Conservation (phyloP, 176 grass and related monocot species). For the Zea mays region Zm-B73-REFERENCE-NAM-5.0 NC_050098.1:196854501-196855000, state of each 20-base stretch:
- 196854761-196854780: not conserved
- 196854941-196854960: slow-evolving; percentile 8
- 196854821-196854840: too few relatives aligned
- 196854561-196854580: not conserved
- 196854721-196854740: not conserved
- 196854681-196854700: not conserved
- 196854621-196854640: not conserved
- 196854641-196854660: not conserved
- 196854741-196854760: not conserved
- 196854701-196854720: not conserved
- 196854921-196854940: not conserved
- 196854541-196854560: not conserved
- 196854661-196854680: not conserved
- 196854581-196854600: not conserved
- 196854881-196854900: not conserved
- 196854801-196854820: too few relatives aligned
- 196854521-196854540: not conserved
- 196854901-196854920: not conserved
- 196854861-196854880: not conserved
- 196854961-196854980: slow-evolving; percentile 9
- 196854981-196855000: slow-evolving; percentile 2
- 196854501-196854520: not conserved
- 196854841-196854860: too few relatives aligned
- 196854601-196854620: not conserved
- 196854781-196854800: too few relatives aligned